Conservation (phyloP, 768 basidiomycete species). For the Ephemerocybe angulata region DNA sequence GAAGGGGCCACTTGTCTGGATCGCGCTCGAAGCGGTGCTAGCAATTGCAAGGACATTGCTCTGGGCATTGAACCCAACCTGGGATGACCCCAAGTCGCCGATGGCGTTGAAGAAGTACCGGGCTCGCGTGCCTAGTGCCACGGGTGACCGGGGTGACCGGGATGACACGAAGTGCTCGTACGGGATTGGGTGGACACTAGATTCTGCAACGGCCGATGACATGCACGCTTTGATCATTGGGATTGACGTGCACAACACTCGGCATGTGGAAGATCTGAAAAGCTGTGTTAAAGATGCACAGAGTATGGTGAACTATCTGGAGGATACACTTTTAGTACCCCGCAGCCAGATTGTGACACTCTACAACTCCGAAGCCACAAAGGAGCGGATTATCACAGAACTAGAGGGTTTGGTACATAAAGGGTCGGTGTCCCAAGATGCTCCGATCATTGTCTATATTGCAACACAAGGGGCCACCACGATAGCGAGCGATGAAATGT, state of each 20-base stretch:
- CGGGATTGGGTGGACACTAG: not conserved
- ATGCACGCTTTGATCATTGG: not conserved
- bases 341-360: not conserved
- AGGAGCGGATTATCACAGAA: not conserved
- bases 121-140: not conserved
- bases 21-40: conserved; percentile 11
- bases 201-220: not conserved
- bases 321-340: conserved; percentile 1
- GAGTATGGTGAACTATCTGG: not conserved
- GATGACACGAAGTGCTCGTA: not conserved
- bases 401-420: not conserved
- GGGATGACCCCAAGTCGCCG: not conserved
- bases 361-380: not conserved
- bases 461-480: too few species aligned
- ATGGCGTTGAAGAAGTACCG: not conserved
- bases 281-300: not conserved
- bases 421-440: not conserved
- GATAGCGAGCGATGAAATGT: too few species aligned
- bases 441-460: not conserved
- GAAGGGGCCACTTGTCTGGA: conserved; percentile 12
- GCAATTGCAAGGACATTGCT: conserved; percentile 10
- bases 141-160: not conserved
- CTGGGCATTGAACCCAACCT: conserved; percentile 13
- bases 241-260: not conserved
- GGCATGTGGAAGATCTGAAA: not conserved